phyloP scores from a whole-genome alignment of 345 rosid genomes.

The Melastoma malabathricum region DNA sequence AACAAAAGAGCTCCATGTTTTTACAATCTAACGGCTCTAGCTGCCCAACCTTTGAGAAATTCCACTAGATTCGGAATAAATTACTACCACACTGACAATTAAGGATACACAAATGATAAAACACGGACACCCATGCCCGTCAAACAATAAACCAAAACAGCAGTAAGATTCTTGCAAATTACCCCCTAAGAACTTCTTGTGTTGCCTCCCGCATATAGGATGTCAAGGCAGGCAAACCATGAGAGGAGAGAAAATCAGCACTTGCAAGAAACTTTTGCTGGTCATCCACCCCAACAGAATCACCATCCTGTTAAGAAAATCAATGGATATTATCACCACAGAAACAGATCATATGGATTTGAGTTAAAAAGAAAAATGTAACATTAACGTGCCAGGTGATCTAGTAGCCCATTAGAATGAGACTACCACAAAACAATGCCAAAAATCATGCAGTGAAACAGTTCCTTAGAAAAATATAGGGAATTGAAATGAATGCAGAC shows the following conservation, averaged over 20 bases:
- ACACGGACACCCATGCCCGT: not conserved
- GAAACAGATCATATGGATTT: too few species aligned
- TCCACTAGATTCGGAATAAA: not conserved
- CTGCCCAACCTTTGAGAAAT: not conserved
- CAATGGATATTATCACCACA: not conserved
- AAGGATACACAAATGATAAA: not conserved
- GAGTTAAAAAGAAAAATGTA: too few species aligned
- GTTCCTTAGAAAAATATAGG: too few species aligned
- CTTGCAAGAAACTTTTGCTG: constrained; percentile 63
- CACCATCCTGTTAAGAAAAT: constrained; percentile 24
- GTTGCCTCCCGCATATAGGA: constrained; percentile 50
- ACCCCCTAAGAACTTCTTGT: constrained; percentile 70
- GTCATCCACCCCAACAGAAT: constrained; percentile 61
- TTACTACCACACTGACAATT: not conserved
- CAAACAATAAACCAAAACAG: not conserved
- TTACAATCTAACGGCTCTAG: not conserved
- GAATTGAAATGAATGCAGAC: too few species aligned
- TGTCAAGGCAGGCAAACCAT: constrained; percentile 45
- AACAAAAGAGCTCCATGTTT: not conserved
- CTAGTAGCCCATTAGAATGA: too few species aligned
- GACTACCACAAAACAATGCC: too few species aligned
- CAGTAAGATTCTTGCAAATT: constrained; percentile 2
- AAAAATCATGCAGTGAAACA: too few species aligned
- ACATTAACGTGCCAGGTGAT: too few species aligned
- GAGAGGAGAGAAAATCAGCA: constrained; percentile 69